Evolutionary conservation across 345 rosid species (phyloP), one percentile per base, ranked within the genome.

Genomic region (Conringia planisiliqua): DNA sequence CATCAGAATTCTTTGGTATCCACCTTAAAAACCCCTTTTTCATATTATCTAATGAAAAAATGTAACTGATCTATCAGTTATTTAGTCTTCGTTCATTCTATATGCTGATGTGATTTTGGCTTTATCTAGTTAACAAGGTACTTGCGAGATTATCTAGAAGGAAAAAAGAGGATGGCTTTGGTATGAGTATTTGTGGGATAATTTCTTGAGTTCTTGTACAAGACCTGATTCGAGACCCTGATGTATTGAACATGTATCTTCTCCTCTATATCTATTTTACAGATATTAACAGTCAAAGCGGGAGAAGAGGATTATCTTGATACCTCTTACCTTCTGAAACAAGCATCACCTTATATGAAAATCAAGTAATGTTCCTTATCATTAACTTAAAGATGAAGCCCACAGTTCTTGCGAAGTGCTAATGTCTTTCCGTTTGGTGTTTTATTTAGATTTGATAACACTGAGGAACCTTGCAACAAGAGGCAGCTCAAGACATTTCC

Each of bases 151-250:
- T 94, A 91, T 69, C 74, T 94, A 50, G 97, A 91, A 79, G 98
- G 98, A 58, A 94, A 85, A 82, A 94, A 87, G 79, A 79, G 92
- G 78, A 94, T 94, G 95, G 65, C 89, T 44, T 73, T 94, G 98
- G 98, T 94, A 88, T 72, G 91, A 27, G 56, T 47, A 12, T 61
- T 14, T 69, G 39, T 62, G 24, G 17, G 39, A 20, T 29, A 30
- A 60, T 54, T 71, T 55, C 64, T 24, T n/a, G 7, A 33, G 38
- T 73, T 51, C 51, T 66, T 73, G 17, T 60, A 18, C 67, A 33
- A 48, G 39, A 63, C 7, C 32, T 47, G 16, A 16, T 29, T 16
- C 38, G 12, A 29, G 48, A 61, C 32, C 66, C 13, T 39, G 35
- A 8, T 39, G 26, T 48, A 32, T 33, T 52, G 42, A 16, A 43